Evolutionary conservation across 176 grass and related monocot genomes (phyloP).

Genomic region (Phragmites australis): DNA sequence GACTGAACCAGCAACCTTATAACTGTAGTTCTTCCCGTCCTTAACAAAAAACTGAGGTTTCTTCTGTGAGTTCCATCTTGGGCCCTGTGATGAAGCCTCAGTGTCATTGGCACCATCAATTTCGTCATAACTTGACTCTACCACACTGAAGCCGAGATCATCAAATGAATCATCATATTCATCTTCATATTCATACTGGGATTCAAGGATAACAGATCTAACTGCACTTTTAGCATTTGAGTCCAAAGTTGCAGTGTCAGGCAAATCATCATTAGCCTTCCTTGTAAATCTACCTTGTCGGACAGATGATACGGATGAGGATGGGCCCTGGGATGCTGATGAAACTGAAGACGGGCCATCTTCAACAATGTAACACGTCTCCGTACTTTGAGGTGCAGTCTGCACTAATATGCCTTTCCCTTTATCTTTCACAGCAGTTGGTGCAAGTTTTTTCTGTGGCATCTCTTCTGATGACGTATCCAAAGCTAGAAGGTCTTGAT

Average conservation of each 20-base stretch:
- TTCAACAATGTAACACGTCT: conserved; percentile 33
- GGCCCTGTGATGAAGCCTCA: conserved; percentile 46
- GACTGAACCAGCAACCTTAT: conserved; percentile 87
- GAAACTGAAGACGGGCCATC: conserved; percentile 56
- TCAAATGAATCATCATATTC: conserved; percentile 99
- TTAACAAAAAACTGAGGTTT: conserved; percentile 91
- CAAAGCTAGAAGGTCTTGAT: conserved; percentile 82
- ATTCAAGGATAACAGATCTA: conserved; percentile 58
- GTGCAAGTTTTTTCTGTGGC: conserved; percentile 47
- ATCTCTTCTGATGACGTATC: conserved; percentile 82
- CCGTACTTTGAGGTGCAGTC: conserved; percentile 33
- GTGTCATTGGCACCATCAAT: conserved; percentile 53
- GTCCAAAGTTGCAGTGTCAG: conserved; percentile 60
- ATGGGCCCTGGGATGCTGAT: conserved; percentile 33
- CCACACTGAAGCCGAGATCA: conserved; percentile 85
- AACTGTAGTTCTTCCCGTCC: conserved; percentile 98
- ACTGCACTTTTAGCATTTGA: conserved; percentile 64
- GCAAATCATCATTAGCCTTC: conserved; percentile 57
- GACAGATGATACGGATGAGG: conserved; percentile 52
- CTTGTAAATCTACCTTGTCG: conserved; percentile 84
- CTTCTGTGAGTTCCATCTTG: conserved; percentile 79
- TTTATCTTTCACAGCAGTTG: conserved; percentile 66
- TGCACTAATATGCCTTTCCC: conserved; percentile 78
- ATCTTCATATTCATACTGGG: conserved; percentile 85
- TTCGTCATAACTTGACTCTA: conserved; percentile 84